These are phyloP conservation scores for Leccinum fuscescens DNA, from an alignment of 1,284 basidiomycete genomes.

Conservation along the genomic window DNA sequence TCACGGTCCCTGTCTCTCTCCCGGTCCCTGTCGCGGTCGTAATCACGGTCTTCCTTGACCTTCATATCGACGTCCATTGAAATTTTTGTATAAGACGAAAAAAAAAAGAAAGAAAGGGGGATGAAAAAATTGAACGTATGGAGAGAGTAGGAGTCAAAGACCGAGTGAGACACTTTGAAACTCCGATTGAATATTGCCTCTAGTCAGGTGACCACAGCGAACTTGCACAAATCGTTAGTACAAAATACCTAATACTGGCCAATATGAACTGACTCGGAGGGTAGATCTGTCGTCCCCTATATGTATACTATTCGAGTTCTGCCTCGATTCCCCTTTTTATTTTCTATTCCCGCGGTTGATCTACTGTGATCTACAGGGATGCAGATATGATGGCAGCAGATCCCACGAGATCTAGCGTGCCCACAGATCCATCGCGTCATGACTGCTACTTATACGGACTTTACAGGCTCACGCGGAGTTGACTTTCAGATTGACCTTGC, in stretches of 20 bases:
- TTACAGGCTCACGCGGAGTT: slow-evolving; percentile 4
- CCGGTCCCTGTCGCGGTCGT: slow-evolving; percentile 47
- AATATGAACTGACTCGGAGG: not conserved
- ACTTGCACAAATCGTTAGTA: too few relatives aligned
- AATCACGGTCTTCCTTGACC: slow-evolving; percentile 66
- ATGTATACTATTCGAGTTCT: not conserved
- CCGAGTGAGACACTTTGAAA: slow-evolving; percentile 5
- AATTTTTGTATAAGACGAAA: not conserved
- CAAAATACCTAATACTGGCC: not conserved
- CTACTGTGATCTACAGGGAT: not conserved
- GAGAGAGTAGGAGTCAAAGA: slow-evolving; percentile 16
- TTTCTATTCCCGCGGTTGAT: not conserved
- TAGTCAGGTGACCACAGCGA: slow-evolving; percentile 17
- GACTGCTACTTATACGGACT: not conserved
- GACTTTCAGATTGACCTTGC: not conserved
- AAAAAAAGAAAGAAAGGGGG: not conserved
- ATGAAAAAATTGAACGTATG: slow-evolving; percentile 3
- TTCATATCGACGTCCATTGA: slow-evolving; percentile 79
- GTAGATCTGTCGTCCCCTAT: not conserved
- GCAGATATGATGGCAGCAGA: not conserved
- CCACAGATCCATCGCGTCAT: not conserved
- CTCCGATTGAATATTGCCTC: slow-evolving; percentile 19
- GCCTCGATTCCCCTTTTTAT: not conserved
- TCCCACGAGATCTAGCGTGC: not conserved
- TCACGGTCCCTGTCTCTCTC: slow-evolving; percentile 49